phyloP scores from a whole-genome alignment of 257 asterid species.

The Scutellaria barbata region DNA sequence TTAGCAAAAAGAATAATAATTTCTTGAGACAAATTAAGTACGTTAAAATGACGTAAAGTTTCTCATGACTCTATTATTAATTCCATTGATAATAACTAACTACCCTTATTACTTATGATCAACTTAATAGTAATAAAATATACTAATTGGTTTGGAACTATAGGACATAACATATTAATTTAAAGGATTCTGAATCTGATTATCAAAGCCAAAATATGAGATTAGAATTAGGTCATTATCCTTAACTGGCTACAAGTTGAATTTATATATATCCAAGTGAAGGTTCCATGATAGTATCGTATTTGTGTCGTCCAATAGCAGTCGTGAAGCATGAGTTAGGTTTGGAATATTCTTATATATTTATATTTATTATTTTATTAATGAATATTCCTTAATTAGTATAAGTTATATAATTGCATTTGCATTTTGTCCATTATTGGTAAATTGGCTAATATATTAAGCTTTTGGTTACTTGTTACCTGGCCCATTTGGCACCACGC shows the following conservation, averaged over 20 bases:
- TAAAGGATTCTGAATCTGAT: conserved; percentile 3
- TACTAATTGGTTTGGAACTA: conserved; percentile 9
- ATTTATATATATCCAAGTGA: not conserved
- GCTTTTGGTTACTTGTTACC: not conserved
- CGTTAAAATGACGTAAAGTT: conserved; percentile 26
- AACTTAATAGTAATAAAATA: conserved; percentile 18
- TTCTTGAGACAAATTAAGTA: not conserved
- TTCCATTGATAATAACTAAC: conserved; percentile 30
- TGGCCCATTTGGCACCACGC: conserved; percentile 37
- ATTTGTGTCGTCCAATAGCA: conserved; percentile 38
- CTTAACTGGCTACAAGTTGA: not conserved
- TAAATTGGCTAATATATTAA: no score
- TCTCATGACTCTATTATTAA: conserved; percentile 13
- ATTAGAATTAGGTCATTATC: conserved; percentile 33
- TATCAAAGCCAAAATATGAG: conserved; percentile 33
- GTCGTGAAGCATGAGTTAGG: conserved; percentile 27
- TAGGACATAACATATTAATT: not conserved
- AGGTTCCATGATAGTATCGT: conserved; percentile 28
- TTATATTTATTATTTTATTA: no score
- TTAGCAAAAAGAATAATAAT: not conserved
- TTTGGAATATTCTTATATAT: not conserved
- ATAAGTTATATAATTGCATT: no score
- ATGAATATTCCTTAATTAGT: no score
- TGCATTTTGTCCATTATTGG: no score
- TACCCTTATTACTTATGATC: not conserved